Evolutionary conservation across 1,284 basidiomycete genomes (phyloP), one percentile per base, ranked within the genome.

Genomic region (Cryptococcus maquisensis): DNA sequence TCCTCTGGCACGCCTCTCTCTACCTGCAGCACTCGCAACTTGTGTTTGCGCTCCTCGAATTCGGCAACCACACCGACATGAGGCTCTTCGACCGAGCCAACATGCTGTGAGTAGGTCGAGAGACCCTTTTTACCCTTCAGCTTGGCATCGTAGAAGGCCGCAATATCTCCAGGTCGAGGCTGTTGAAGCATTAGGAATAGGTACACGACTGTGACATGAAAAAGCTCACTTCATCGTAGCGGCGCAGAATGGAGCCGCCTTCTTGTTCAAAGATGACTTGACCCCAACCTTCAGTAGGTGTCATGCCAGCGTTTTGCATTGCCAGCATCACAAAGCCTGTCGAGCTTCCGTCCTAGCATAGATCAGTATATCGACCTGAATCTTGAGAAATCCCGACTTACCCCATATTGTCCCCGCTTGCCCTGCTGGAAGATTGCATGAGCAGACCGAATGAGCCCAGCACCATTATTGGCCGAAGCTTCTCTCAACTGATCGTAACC

Each of bases 51-150:
- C 21, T 49, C 49, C 66, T 94, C 92, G 67, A 86, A 87, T 63
- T 94, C 92, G 44, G 80, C 80, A 32, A 95, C 83, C 32, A 96
- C 77, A 9, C 85, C 92, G 12, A 88, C 77, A 9, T 89, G 67
- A 4, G 85, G 83, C 53, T 84, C 82, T n/a, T 78, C 74, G 3
- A 78, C 78, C n/a, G 80, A 82, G 3, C 80, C 81, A 3, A 85
- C 83, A 4, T 77, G 84, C 80, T 68, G 78, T 77, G 79, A 81
- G 70, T 95, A 94, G 46, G 81, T 79, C 47, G 86, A 82, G 49
- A 95, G 72, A 1, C 78, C 79, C 73, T 91, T 94, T 68, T 91
- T 87, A 0, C 93, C 92, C 71, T 91, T 93, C 66, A 97, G 79
- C 70, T 84, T 86, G 50, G 87, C 88, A 51, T 90, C 87, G 52